Conservation (phyloP, 768 basidiomycete species). For the Lentinula edodes region DNA sequence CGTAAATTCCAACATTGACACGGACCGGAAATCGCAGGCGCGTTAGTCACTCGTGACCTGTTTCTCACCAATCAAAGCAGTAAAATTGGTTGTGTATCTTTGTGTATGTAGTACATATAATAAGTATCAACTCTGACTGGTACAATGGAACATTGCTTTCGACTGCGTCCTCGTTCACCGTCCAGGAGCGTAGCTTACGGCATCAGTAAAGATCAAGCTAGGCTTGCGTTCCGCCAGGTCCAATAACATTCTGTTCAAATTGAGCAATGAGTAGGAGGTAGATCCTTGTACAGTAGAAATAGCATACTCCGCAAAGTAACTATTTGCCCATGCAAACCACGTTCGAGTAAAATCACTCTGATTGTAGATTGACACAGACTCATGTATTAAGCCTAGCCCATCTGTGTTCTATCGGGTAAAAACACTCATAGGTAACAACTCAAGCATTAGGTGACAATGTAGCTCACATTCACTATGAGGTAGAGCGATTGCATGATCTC, state of each 20-base stretch:
- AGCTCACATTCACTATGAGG: constrained; percentile 59
- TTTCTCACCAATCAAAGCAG: constrained; percentile 1
- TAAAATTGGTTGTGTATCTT: background rate
- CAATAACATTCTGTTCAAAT: constrained; percentile 47
- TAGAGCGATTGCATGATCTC: constrained; percentile 63
- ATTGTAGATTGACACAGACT: constrained; percentile 63
- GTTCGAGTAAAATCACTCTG: constrained; percentile 54
- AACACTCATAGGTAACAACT: constrained; percentile 1
- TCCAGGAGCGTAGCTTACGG: constrained; percentile 39
- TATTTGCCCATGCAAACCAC: constrained; percentile 84
- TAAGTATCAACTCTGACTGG: background rate
- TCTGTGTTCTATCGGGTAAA: constrained; percentile 51
- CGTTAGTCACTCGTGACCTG: background rate
- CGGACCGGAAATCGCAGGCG: background rate
- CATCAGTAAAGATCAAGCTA: constrained; percentile 52
- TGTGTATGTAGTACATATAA: background rate
- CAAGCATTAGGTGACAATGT: constrained; percentile 3
- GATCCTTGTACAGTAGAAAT: background rate
- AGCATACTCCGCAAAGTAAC: constrained; percentile 64
- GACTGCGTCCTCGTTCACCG: background rate
- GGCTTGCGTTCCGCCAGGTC: constrained; percentile 75
- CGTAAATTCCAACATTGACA: background rate
- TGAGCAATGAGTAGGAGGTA: background rate
- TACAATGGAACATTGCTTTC: background rate
- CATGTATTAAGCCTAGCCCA: constrained; percentile 74